Conservation (phyloP, 2,329 filamentous ascomycete genomes). For the Phaeosphaeriaceae sp. region DNA sequence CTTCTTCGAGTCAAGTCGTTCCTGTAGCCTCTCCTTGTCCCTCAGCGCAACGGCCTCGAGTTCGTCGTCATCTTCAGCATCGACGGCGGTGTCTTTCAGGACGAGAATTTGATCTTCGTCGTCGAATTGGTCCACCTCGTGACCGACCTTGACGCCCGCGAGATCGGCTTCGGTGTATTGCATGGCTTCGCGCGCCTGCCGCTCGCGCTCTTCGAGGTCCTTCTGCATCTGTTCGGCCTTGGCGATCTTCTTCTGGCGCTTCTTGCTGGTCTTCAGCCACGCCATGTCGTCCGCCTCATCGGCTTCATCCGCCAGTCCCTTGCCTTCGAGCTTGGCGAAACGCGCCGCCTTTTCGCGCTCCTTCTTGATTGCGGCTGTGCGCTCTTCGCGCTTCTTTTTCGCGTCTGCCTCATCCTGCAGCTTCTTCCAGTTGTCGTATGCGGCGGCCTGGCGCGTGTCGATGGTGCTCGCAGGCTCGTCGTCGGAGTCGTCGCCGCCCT, state of each 20-base stretch:
- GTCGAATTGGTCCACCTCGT: slow-evolving; percentile 82
- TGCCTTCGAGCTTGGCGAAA: slow-evolving; percentile 77
- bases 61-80: slow-evolving; percentile 86
- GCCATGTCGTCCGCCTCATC: slow-evolving; percentile 76
- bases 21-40: slow-evolving; percentile 74
- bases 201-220: slow-evolving; percentile 75
- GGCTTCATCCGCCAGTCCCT: slow-evolving; percentile 81
- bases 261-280: slow-evolving; percentile 91
- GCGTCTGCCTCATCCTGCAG: slow-evolving; percentile 72
- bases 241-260: slow-evolving; percentile 89
- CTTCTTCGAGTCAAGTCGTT: slow-evolving; percentile 87
- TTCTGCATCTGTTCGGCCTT: slow-evolving; percentile 73
- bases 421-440: slow-evolving; percentile 77
- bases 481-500: slow-evolving; percentile 60
- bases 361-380: slow-evolving; percentile 82
- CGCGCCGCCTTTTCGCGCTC: slow-evolving; percentile 85
- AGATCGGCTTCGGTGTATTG: slow-evolving; percentile 88
- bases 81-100: slow-evolving; percentile 88
- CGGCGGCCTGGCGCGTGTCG: slow-evolving; percentile 77
- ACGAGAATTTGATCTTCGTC: slow-evolving; percentile 90
- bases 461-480: slow-evolving; percentile 82
- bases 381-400: slow-evolving; percentile 80
- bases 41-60: slow-evolving; percentile 78
- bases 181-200: slow-evolving; percentile 65
- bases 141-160: slow-evolving; percentile 88